Conservation (phyloP, 202 grass and related monocot genomes). For the Dendrocalamus latiflorus region DNA sequence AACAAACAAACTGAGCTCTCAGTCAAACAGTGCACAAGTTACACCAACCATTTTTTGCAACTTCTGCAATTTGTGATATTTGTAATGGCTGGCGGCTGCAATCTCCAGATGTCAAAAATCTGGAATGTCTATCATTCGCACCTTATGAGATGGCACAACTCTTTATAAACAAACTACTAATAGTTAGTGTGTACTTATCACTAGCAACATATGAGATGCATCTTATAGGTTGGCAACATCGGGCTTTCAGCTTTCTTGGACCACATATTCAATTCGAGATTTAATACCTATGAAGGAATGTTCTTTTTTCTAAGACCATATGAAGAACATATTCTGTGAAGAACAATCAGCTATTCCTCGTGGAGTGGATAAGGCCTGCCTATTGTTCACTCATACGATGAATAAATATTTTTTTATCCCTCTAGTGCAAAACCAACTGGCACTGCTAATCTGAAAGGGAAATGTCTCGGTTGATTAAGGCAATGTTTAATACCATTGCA, state of each 20-base stretch:
- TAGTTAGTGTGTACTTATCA: not conserved
- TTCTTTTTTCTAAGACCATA: no score
- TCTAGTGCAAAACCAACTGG: not conserved
- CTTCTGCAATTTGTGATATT: not conserved
- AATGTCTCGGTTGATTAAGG: not conserved
- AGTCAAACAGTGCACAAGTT: not conserved
- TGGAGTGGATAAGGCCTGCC: not conserved
- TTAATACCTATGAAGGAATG: not conserved
- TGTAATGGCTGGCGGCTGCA: not conserved
- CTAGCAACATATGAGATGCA: not conserved
- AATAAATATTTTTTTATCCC: not conserved
- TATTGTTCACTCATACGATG: not conserved
- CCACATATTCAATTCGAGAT: not conserved
- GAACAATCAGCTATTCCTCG: not conserved
- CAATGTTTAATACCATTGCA: not conserved
- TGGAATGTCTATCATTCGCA: not conserved
- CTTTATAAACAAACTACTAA: not conserved
- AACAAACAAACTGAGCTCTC: not conserved
- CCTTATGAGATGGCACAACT: not conserved
- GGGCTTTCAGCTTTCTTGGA: not conserved
- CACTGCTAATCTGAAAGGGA: not conserved
- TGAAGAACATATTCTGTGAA: not conserved
- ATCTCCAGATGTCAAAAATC: not conserved
- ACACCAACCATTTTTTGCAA: not conserved
- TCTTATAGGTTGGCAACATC: not conserved